These are phyloP conservation scores for Cucurbita moschata DNA, from an alignment of 306 rosid genomes.

Conservation along the genomic window DNA sequence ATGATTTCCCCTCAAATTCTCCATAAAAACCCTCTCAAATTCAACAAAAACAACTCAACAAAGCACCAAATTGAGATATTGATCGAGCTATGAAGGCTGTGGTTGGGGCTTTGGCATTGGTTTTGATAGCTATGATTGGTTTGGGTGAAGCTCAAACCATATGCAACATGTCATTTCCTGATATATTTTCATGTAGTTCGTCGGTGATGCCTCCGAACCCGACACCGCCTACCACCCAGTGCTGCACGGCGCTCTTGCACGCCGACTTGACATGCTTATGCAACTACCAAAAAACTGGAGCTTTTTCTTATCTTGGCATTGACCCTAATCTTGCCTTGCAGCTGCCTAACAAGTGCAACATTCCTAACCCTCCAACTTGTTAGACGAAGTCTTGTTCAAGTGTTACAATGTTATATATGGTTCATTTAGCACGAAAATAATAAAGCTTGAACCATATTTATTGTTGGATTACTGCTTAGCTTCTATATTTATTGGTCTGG, in stretches of 20 bases:
- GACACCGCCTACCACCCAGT: slow-evolving; percentile 8
- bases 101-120: neutral
- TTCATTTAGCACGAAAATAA: neutral
- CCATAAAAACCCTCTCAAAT: neutral
- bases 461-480: no score
- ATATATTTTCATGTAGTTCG: slow-evolving; percentile 30
- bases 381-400: neutral
- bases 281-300: slow-evolving; percentile 26
- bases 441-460: neutral
- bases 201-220: slow-evolving; percentile 42
- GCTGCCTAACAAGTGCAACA: slow-evolving; percentile 40
- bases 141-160: slow-evolving; percentile 16
- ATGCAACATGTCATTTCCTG: slow-evolving; percentile 30
- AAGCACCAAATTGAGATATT: neutral
- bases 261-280: slow-evolving; percentile 44
- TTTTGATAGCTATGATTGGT: neutral
- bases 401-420: neutral
- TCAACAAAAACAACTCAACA: neutral
- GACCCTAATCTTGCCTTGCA: slow-evolving; percentile 40
- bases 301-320: slow-evolving; percentile 45
- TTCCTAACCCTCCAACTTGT: slow-evolving; percentile 33
- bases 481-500: neutral
- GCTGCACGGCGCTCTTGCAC: slow-evolving; percentile 25
- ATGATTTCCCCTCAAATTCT: neutral
- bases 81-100: neutral